phyloP scores from a whole-genome alignment of 164 flowering plant species.

The Echeveria elegans region DNA sequence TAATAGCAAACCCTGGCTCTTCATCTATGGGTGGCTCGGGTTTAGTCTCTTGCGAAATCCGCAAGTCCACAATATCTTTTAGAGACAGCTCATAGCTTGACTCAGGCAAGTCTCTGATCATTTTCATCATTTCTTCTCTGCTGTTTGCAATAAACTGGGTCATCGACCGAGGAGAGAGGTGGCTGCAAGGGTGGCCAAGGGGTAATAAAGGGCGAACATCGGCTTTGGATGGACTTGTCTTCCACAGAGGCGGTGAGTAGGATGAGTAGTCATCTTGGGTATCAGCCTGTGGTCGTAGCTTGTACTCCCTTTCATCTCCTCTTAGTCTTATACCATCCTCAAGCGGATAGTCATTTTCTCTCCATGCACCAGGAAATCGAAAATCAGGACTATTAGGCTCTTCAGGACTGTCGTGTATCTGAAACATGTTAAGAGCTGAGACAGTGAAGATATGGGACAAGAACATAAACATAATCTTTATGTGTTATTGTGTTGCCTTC shows the following conservation, averaged over 20 bases:
- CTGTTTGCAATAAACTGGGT: conserved; percentile 34
- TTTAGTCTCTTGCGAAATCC: background rate
- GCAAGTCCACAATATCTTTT: conserved; percentile 6
- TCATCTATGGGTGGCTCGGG: background rate
- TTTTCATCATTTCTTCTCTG: conserved; percentile 4
- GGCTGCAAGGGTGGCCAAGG: conserved; percentile 12
- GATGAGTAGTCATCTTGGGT: conserved; percentile 22
- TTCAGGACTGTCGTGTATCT: background rate
- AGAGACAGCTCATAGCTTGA: conserved; percentile 1
- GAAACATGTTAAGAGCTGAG: background rate
- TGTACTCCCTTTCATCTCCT: conserved; percentile 9
- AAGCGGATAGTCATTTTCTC: background rate
- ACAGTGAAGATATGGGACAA: too few relatives aligned
- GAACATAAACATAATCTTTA: too few relatives aligned
- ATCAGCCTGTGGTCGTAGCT: background rate
- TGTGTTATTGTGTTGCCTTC: background rate
- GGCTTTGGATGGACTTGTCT: conserved; percentile 10
- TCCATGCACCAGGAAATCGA: background rate
- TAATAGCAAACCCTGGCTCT: background rate
- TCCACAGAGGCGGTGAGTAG: conserved; percentile 52
- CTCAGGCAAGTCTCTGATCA: conserved; percentile 4
- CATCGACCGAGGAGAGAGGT: conserved; percentile 23
- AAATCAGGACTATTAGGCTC: background rate
- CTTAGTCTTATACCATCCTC: background rate
- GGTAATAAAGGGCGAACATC: conserved; percentile 22